Evolutionary conservation across 2,329 filamentous ascomycete genomes (phyloP), one percentile per base, ranked within the genome.

Genomic region (Trematosphaeria pertusa): DNA sequence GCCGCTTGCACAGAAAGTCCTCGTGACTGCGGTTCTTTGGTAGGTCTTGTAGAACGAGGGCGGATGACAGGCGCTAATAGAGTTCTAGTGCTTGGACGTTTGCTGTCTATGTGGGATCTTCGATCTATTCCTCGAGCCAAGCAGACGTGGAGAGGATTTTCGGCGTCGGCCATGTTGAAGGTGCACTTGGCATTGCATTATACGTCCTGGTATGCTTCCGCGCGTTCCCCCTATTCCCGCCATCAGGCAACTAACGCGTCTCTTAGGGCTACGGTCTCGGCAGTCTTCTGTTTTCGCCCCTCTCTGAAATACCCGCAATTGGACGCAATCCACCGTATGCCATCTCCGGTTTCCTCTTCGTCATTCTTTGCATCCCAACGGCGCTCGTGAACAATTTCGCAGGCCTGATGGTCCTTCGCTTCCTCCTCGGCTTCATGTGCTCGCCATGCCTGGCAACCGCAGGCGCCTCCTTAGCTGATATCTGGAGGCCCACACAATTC

Each of bases 301-400:
- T 89, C 22, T 81, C 77, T 36, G 87, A 89, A 69, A 80, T 89
- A 15, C 84, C 86, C 0, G 69, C 75, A 19, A 78, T 89, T 32
- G 87, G 87, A 4, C 78, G 87, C 12, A 88, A 85, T 57, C 81
- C 82, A 0, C 79, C 86, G 5, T 89, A 89, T 65, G 79, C 87
- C n/a, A 66, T 81, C 46, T 86, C 86, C 3, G 85, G 88, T 72
- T 80, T 81, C 48, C 70, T 89, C 11, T 90, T 88, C 67, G 81
- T 87, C 42, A 78, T 88, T 52, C 68, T 89, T 12, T 84, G 80
- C 12, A 79, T 89, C 24, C 85, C 86, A 0, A 83, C 85, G 0
- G 81, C 84, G 0, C 65, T 88, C 1, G 83, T 82, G 2, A 65
- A 79, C 38, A 87, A 84, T 71, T 87, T 83, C 44, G 71, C 80